Percentiles rank a stretch among this genome's conserved stretches.
Evolutionary conservation across 139 green algal genomes (phyloP).

Genomic region (Asterochloris erici): DNA sequence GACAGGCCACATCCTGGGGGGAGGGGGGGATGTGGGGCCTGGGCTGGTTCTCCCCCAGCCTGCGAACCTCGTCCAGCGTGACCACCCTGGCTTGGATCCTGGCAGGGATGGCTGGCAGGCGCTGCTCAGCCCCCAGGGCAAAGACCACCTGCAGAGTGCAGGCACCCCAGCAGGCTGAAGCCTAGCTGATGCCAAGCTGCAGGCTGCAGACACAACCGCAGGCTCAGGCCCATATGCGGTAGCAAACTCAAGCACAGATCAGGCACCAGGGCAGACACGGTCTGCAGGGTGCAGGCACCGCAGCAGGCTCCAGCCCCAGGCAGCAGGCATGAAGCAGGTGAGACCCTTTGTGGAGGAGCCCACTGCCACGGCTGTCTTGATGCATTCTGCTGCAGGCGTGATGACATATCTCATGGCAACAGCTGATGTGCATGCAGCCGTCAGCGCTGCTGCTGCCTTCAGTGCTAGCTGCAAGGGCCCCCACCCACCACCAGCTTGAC

Average conservation of each 20-base stretch:
- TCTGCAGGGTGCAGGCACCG: not conserved
- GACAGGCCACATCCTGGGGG: constrained; percentile 76
- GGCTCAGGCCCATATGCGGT: too few species aligned
- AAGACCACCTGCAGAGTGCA: constrained; percentile 40
- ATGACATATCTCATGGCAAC: not conserved
- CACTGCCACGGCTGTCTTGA: not conserved
- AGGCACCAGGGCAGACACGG: not conserved
- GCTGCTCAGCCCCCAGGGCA: constrained; percentile 25
- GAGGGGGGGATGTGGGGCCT: constrained; percentile 68
- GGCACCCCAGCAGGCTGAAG: not conserved
- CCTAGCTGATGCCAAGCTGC: too few species aligned
- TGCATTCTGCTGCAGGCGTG: not conserved
- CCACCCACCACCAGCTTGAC: constrained; percentile 75
- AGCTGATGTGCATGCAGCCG: not conserved
- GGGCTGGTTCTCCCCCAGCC: constrained; percentile 62
- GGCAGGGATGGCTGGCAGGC: constrained; percentile 44
- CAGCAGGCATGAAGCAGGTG: not conserved
- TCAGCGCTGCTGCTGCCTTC: not conserved
- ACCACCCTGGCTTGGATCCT: constrained; percentile 36
- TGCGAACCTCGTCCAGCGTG: constrained; percentile 59
- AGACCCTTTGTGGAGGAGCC: not conserved
- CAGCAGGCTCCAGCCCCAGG: not conserved
- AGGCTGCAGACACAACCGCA: too few species aligned
- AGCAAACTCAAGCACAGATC: not conserved
- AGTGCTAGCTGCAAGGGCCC: not conserved